Conservation (phyloP, 202 grass and related monocot species). For the Saccharum hybrid region DNA sequence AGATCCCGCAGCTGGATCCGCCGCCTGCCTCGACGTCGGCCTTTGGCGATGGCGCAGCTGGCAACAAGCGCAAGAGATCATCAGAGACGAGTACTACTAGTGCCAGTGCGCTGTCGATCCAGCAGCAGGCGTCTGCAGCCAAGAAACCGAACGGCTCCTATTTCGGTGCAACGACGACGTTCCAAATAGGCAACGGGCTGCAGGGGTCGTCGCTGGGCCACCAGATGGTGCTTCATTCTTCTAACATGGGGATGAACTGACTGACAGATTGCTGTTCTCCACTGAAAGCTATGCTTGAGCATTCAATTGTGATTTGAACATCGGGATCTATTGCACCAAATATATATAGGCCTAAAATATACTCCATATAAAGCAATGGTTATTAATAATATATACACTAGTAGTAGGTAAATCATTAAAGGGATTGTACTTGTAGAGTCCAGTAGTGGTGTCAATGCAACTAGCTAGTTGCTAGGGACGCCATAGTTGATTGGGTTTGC, state of each 20-base stretch:
- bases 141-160: constrained; percentile 66
- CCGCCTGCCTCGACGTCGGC: constrained; percentile 41
- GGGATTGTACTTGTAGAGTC: constrained; percentile 43
- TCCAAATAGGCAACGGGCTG: constrained; percentile 52
- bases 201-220: constrained; percentile 50
- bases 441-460: constrained; percentile 5
- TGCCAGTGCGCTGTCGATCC: constrained; percentile 41
- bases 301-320: constrained; percentile 37
- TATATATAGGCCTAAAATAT: constrained; percentile 27
- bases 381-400: constrained; percentile 27
- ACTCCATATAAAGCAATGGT: constrained; percentile 20
- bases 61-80: constrained; percentile 58
- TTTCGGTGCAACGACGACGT: constrained; percentile 53
- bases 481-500: constrained; percentile 43
- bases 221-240: constrained; percentile 66
- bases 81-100: constrained; percentile 16
- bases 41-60: constrained; percentile 7
- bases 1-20: constrained; percentile 29
- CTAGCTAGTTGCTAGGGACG: constrained; percentile 27
- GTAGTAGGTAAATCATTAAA: background rate
- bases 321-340: constrained; percentile 6
- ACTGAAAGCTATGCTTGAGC: constrained; percentile 23
- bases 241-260: constrained; percentile 65
- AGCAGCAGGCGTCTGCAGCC: background rate
- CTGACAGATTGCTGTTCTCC: constrained; percentile 10